A percentile compares a stretch with the other conserved stretches of the same genome.
These are phyloP conservation scores for Parsonsia alboflavescens DNA, from an alignment of 257 asterid genomes.

Conservation along the genomic window DNA sequence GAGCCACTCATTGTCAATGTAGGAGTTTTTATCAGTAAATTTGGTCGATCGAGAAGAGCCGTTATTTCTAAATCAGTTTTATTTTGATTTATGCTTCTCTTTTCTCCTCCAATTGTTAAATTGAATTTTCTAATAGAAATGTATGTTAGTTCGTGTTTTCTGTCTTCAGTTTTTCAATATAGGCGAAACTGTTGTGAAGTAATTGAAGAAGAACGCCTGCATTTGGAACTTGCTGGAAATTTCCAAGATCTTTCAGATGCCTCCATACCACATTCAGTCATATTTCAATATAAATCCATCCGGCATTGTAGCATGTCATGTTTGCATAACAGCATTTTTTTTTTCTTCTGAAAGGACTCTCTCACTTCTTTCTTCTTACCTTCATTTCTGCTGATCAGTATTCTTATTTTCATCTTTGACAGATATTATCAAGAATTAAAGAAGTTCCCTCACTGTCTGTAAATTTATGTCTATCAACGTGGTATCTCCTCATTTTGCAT, in stretches of 20 bases:
- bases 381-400: neutral
- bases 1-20: neutral
- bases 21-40: neutral
- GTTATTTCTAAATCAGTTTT: neutral
- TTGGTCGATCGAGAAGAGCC: neutral
- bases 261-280: neutral
- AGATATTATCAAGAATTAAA: neutral
- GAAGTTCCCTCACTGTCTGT: neutral
- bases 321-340: neutral
- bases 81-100: neutral
- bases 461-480: conserved; percentile 17
- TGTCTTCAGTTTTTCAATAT: neutral
- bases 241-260: neutral
- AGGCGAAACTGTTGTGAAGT: neutral
- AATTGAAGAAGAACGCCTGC: neutral
- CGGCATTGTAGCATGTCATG: neutral
- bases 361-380: neutral
- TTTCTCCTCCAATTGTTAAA: neutral
- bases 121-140: neutral
- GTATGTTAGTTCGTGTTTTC: neutral
- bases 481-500: conserved; percentile 11
- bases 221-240: neutral
- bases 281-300: neutral
- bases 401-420: neutral
- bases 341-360: neutral